Evolutionary conservation across 2,329 filamentous ascomycete genomes (phyloP), one percentile per base, ranked within the genome.

Genomic region (Phialophora tarda): DNA sequence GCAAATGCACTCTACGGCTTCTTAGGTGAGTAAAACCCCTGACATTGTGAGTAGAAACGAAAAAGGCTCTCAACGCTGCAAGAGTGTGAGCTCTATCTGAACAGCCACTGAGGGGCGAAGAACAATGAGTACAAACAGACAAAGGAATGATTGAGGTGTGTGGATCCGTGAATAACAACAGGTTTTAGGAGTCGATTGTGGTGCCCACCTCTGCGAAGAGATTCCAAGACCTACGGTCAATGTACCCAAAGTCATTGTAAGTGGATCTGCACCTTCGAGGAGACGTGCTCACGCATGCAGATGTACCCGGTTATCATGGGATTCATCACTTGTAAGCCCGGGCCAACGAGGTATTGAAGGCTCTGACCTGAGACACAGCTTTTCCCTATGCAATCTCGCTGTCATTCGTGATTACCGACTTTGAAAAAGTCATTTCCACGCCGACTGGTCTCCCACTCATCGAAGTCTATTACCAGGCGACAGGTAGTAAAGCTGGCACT

Each of bases 401-500:
- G 10, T 72, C 82, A 3, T 83, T 80, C 73, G 80, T 77, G 58
- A 77, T 81, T 34, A 78, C 76, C 4, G 76, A 82, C 51, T 64
- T 82, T 3, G 71, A 78, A 2, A 73, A 72, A 2, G 80, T 75
- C 21, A 70, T 84, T 3, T 67, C 75, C 1, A 77, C 80, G 0
- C 71, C 77, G 0, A 84, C 81, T 11, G 77, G 80, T 0, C 83
- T 81, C 50, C 80, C 84, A 5, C 80, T 84, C 72, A 79, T 83
- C 71, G 80, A 84, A 48, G 81, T 84, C 32, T 85, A 87, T 63
- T 75, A 76, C 56, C 74, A 82, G 66, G 81, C 80, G 8, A 83
- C 82, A 0, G 71, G 74, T 14, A 82, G 78, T 11, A 71, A 75
- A 4, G 77, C 75, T 0, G 81, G 79, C 3, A 81, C 83, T 1